A percentile compares a stretch with the other conserved stretches of the same genome.
These are phyloP conservation scores for Piper betle DNA, from an alignment of 164 flowering plant genomes.

Conservation along the genomic window DNA sequence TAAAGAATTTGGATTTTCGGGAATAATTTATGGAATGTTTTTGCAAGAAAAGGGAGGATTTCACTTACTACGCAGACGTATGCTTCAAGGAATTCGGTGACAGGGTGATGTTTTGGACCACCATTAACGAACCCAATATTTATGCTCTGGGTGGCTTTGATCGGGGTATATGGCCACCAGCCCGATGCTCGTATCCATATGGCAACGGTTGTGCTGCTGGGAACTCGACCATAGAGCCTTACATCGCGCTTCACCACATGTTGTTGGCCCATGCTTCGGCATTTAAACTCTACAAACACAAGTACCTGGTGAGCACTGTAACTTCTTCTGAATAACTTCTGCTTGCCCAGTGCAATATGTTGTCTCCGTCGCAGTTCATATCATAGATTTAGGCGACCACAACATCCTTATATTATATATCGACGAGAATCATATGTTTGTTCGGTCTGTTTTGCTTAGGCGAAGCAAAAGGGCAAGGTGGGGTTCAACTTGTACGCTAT, in stretches of 20 bases:
- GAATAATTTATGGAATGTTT: neutral
- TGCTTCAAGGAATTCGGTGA: conserved; percentile 32
- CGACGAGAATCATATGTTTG: neutral
- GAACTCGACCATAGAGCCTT: conserved; percentile 43
- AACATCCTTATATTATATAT: neutral
- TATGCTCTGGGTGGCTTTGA: conserved; percentile 24
- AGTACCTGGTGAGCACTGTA: conserved; percentile 21
- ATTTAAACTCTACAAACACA: conserved; percentile 20
- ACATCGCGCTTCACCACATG: conserved; percentile 25
- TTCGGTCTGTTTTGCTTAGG: conserved; percentile 12
- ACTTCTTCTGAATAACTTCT: neutral
- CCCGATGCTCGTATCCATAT: conserved; percentile 28
- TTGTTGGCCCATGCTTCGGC: conserved; percentile 44
- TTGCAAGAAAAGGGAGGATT: conserved; percentile 6
- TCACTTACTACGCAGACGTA: conserved; percentile 7
- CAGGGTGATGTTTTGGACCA: conserved; percentile 38
- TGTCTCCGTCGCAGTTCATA: too few species aligned
- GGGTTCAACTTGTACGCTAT: conserved; percentile 23
- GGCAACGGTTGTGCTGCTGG: conserved; percentile 26
- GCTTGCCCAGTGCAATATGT: neutral
- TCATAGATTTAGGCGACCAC: too few species aligned
- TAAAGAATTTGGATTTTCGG: too few species aligned
- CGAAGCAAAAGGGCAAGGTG: conserved; percentile 33
- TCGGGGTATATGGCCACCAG: conserved; percentile 23
- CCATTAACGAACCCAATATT: conserved; percentile 35